phyloP scores from a whole-genome alignment of 2,329 filamentous ascomycete genomes.

The Aureobasidium sp. region DNA sequence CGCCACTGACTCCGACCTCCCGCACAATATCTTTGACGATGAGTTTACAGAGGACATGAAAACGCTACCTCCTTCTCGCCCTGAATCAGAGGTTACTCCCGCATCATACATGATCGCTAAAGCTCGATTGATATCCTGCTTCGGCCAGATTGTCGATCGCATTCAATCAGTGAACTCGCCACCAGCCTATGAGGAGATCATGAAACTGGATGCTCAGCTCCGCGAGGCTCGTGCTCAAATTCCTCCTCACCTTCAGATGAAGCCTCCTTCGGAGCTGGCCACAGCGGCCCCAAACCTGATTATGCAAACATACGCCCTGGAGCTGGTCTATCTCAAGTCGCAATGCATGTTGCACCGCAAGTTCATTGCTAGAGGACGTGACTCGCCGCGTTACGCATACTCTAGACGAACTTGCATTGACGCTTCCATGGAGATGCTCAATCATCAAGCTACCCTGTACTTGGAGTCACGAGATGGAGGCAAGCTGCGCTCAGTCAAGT shows the following conservation, averaged over 20 bases:
- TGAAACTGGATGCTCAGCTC: conserved; percentile 51
- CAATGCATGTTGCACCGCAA: conserved; percentile 83
- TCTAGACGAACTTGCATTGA: conserved; percentile 80
- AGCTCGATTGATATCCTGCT: conserved; percentile 56
- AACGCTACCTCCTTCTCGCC: conserved; percentile 57
- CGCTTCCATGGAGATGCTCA: conserved; percentile 72
- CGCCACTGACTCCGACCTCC: conserved; percentile 67
- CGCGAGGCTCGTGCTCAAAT: conserved; percentile 54
- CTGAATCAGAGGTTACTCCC: conserved; percentile 62
- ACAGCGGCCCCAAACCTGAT: conserved; percentile 49
- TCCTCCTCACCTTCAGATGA: conserved; percentile 68
- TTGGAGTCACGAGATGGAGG: conserved; percentile 65
- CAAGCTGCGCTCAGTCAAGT: conserved; percentile 63
- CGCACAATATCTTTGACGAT: conserved; percentile 72
- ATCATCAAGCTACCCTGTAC: conserved; percentile 67
- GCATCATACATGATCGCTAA: conserved; percentile 74
- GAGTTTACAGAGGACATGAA: conserved; percentile 65
- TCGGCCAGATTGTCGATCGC: conserved; percentile 63
- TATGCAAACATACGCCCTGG: conserved; percentile 75
- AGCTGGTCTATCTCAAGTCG: conserved; percentile 81
- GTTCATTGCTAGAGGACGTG: conserved; percentile 68
- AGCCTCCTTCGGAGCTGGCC: background rate
- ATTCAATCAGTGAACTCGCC: conserved; percentile 54
- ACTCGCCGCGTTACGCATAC: conserved; percentile 73
- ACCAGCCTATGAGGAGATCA: conserved; percentile 50